Base-by-base conservation (phyloP, 2,329 filamentous ascomycete species). In the Arthrobotrys sphaeroides region DNA sequence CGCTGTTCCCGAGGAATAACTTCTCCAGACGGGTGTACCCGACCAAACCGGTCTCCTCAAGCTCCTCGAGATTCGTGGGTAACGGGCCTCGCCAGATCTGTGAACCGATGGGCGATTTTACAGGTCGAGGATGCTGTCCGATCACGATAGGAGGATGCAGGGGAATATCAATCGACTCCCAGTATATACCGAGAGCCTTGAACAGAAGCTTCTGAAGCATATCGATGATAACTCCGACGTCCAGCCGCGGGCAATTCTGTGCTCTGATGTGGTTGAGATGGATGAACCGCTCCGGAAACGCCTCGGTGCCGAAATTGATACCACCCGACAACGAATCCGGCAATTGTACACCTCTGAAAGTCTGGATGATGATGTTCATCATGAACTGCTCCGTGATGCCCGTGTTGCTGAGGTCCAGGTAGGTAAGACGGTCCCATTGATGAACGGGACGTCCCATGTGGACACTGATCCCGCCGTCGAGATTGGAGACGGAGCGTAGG, bases 291-390 rank as follows among this genome's bases (percentile, higher is more conserved):
- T 74, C 70, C 4, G 70, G 70, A 16, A 60, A 64, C 1, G 16
- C 26, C 2, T 68, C 45, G 13, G 70, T 64, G 5, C 49, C 57
- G 20, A 49, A n/a, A n/a, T n/a, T n/a, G n/a, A n/a, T n/a, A n/a
- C n/a, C n/a, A n/a, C n/a, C n/a, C n/a, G n/a, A n/a, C n/a, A n/a
- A n/a, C n/a, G n/a, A n/a, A n/a, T n/a, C n/a, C n/a, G n/a, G n/a
- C n/a, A n/a, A n/a, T n/a, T n/a, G n/a, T n/a, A 68, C 36, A 42
- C 20, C 62, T 7, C 36, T 18, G 55, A 74, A 74, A 0, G 70
- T 74, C 12, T 74, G 64, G n/a, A 74, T 26, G n/a, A 74, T 49
- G 24, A 74, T 74, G 38, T 74, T 74, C 7, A 49, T 59, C 20
- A 74, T 51, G 10, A 74, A 13, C 2, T 59, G 51, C 22, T 67